Conservation (phyloP, 2,329 filamentous ascomycete species). For the Helotiales sp. region DNA sequence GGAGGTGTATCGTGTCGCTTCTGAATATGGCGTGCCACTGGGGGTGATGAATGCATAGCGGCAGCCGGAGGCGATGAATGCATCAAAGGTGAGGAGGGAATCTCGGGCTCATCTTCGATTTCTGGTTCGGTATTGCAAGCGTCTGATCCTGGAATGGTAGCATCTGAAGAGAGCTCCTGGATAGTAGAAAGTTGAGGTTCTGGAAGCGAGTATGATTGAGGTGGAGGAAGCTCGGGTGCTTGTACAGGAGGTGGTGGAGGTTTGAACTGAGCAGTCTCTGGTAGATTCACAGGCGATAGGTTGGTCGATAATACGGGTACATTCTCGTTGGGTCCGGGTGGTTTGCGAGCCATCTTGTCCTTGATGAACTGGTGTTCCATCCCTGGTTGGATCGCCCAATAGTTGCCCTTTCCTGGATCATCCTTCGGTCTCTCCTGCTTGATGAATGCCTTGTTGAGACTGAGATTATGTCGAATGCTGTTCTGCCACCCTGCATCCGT, state of each 20-base stretch:
- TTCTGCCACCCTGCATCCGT: conserved; percentile 96
- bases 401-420: conserved; percentile 96
- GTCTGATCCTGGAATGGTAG: conserved; percentile 76
- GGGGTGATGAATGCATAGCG: conserved; percentile 88
- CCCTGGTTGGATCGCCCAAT: conserved; percentile 92
- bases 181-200: conserved; percentile 33
- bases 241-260: conserved; percentile 33
- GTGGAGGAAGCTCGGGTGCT: conserved; percentile 32
- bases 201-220: conserved; percentile 27
- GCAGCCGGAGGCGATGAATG: conserved; percentile 72
- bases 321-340: conserved; percentile 60
- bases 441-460: conserved; percentile 93
- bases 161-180: conserved; percentile 74
- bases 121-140: conserved; percentile 54
- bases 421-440: conserved; percentile 97
- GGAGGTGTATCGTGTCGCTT: conserved; percentile 76
- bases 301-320: conserved; percentile 39
- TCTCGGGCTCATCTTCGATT: conserved; percentile 53
- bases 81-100: conserved; percentile 49
- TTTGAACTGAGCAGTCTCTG: conserved; percentile 38
- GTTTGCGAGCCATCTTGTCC: conserved; percentile 74
- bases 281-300: conserved; percentile 31
- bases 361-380: conserved; percentile 90
- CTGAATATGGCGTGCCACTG: conserved; percentile 65
- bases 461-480: conserved; percentile 97